Percentiles rank a stretch among this genome's conserved stretches.
Conservation (phyloP, 106 monocot species). For the Dendrobium chrysotoxum region DNA sequence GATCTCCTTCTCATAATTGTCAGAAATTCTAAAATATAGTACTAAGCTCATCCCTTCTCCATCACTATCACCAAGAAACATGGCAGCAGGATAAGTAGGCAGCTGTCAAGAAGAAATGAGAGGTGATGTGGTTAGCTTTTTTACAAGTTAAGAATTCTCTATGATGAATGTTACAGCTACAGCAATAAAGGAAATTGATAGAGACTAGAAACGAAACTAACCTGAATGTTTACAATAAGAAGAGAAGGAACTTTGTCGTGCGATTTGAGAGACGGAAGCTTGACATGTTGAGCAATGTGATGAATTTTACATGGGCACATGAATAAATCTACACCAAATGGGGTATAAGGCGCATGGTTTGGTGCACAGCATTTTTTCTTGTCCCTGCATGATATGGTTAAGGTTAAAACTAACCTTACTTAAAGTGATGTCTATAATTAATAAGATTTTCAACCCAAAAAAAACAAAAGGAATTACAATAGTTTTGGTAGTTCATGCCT, state of each 20-base stretch:
- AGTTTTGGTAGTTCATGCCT: conserved; percentile 23
- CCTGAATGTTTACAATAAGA: conserved; percentile 79
- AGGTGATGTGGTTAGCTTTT: neutral
- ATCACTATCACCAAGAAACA: conserved; percentile 77
- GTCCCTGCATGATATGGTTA: conserved; percentile 34
- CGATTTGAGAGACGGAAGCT: conserved; percentile 47
- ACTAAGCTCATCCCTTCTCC: conserved; percentile 84
- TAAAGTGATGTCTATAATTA: neutral
- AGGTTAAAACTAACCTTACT: neutral
- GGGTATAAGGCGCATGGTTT: conserved; percentile 40
- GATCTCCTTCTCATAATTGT: conserved; percentile 50
- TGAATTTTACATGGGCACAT: conserved; percentile 49
- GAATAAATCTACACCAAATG: conserved; percentile 78
- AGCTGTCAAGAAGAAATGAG: conserved; percentile 25
- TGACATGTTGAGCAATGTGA: conserved; percentile 72
- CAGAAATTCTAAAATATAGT: conserved; percentile 68
- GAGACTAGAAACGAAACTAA: conserved; percentile 10
- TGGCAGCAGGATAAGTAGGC: conserved; percentile 72
- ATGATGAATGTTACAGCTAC: neutral
- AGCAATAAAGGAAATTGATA: too few relatives aligned
- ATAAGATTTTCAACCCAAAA: neutral
- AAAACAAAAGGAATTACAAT: neutral
- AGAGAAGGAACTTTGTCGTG: conserved; percentile 57
- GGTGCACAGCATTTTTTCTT: conserved; percentile 65
- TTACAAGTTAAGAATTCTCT: neutral